Base-by-base conservation (phyloP, 257 asterid species). In the Cynanchum wilfordii region DNA sequence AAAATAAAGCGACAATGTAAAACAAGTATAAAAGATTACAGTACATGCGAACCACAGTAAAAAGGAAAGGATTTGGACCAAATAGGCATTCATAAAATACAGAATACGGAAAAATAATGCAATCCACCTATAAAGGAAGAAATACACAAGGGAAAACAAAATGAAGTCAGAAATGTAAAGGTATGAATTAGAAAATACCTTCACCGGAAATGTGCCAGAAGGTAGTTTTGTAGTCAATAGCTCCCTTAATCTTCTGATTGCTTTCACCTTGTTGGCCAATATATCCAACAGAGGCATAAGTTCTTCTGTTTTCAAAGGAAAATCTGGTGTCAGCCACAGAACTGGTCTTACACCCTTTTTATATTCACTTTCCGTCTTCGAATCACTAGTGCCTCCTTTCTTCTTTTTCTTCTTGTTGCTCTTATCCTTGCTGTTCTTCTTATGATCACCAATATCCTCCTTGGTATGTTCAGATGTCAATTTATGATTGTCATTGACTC, bases 271-370 rank as follows among this genome's bases (percentile, higher is more conserved):
- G 84, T 90, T 90, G 42, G 99, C 99, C 79, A 95, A 84, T 81
- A 95, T 95, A 79, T 95, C 99, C 66, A 95, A 97, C 83, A 95
- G 84, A 52, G 99, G 99, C 81, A 95, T 84, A 71, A 95, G 90
- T 79, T 95, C 99, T 78, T 95, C 97, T 3, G 96, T 90, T 88
- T 84, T 85, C 84, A 95, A 82, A 63, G 97, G 99, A 73, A 92
- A 95, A 84, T 95, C 98, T 6, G 98, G 99, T 9, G 99, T 95
- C 85, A 95, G 81, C 99, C 99, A 95, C 75, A 95, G 79, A 79
- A 92, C 97, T 29, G 99, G 99, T 73, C 96, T 89, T 79, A 95
- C 72, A 49, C 99, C 99, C 72, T 95, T 95, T 82, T 95, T 95
- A 72, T 90, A 95, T 81, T 92, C 99, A 60, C 86, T 85, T 76